Evolutionary conservation across 2,329 filamentous ascomycete genomes (phyloP), one percentile per base, ranked within the genome.

Genomic region (Fusarium metavorans): DNA sequence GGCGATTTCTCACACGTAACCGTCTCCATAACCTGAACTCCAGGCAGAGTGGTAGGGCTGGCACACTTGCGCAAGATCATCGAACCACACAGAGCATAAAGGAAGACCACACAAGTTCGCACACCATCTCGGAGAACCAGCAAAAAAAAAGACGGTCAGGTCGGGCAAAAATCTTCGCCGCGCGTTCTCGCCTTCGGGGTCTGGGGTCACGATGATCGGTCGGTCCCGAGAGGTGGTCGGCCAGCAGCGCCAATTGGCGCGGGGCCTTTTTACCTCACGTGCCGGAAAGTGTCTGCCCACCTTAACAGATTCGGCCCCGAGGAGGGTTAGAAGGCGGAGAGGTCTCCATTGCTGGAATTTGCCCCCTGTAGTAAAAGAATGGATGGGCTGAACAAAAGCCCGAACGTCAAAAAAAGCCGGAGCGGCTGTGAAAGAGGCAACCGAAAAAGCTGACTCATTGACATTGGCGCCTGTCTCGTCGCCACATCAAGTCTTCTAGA

Each of bases 1-100:
- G 73, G 73, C 65, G 65, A 74, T 54, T 70, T 61, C 62, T 68
- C 67, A 75, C 66, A 63, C 73, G 67, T 76, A 73, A 75, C 66
- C 60, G n/a, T 30, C 72, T 66, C 66, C 61, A 64, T 50, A 48
- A 43, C 60, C 70, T 64, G 68, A 59, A 57, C 69, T 56, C 56
- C 56, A 79, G 71, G 76, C 76, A 79, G 77, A 45, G 48, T 50
- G 50, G 27, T 75, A 79, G 66, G 69, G 74, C 59, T 68, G 68
- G 58, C 68, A 34, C 60, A 73, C 67, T 70, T 57, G 58, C 64
- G 61, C 43, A 70, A 56, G n/a, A 43, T 6, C 52, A 65, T 73
- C 76, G 77, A 79, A 77, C 71, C 76, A 77, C 69, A 48, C 57
- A 66, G 74, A 76, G 61, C 57, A 35, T 60, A 57, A 56, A 54